Base-by-base conservation (phyloP, 2,329 filamentous ascomycete genomes). In the Penicillium frequentans region DNA sequence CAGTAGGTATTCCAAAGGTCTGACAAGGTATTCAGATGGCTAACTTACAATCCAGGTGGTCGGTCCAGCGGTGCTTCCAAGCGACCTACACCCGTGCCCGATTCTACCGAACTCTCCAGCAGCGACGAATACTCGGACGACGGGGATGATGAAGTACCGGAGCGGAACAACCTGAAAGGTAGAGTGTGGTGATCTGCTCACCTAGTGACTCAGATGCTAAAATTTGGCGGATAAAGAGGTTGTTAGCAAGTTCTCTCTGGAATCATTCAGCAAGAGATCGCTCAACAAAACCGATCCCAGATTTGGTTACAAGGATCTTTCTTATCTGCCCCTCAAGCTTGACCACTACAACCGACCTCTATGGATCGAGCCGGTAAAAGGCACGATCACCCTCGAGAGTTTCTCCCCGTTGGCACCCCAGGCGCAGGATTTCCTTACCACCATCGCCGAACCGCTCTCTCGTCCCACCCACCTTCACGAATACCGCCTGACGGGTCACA, bases 341-440 rank as follows among this genome's bases (percentile, higher is more conserved):
- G 93, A 98, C 73, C 92, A 96, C 77, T 86, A 88, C 61, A 91
- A 93, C 69, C 88, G 95, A 16, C 95, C 95, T 16, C 82, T 98
- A 58, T 98, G 92, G 91, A 95, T 99, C 65, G 92, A 97, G 72
- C 90, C 92, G 2, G 81, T 88, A 47, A 90, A 90, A 70, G 92
- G 90, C 35, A 87, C 89, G 62, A 95, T 98, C 70, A 95, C 96
- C 29, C 82, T 98, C 44, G 93, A 99, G 80, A 96, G 92, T 66
- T 98, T 97, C 78, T 93, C 90, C 52, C 90, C 93, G 2, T 81
- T 95, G 55, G 92, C 93, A 56, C 84, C 89, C 56, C 89, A 93
- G 69, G 93, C 91, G 0, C 92, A 96, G 71, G 92, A 96, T 73
- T 96, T 99, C 72, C 81, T 99, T 57, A 96, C 96, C 67, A 96